Conservation (phyloP, 2,329 filamentous ascomycete genomes). For the Pleurostoma richardsiae region DNA sequence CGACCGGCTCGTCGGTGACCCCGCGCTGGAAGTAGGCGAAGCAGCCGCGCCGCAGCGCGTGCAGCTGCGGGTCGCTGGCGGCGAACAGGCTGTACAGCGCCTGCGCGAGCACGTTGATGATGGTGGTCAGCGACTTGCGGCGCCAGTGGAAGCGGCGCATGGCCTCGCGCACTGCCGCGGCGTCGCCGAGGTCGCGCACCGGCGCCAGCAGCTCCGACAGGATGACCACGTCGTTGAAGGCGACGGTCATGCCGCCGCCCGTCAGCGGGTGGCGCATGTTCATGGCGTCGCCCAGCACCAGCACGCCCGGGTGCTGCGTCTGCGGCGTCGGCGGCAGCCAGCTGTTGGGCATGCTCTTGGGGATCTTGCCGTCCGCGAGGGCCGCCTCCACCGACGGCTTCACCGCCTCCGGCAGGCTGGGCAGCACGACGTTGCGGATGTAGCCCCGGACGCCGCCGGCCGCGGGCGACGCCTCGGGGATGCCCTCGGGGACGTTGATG, state of each 20-base stretch:
- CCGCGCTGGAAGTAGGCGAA: slow-evolving; percentile 85
- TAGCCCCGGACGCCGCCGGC: slow-evolving; percentile 83
- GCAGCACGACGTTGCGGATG: slow-evolving; percentile 70
- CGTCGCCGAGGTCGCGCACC: slow-evolving; percentile 67
- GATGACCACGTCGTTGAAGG: slow-evolving; percentile 84
- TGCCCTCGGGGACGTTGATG: slow-evolving; percentile 77
- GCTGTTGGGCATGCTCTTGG: slow-evolving; percentile 87
- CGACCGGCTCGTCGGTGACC: slow-evolving; percentile 72
- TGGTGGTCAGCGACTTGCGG: slow-evolving; percentile 74
- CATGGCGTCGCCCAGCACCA: slow-evolving; percentile 88
- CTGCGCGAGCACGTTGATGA: slow-evolving; percentile 97
- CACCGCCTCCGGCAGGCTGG: slow-evolving; percentile 66
- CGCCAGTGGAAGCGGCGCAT: slow-evolving; percentile 80
- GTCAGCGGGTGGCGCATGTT: slow-evolving; percentile 99
- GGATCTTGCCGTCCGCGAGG: slow-evolving; percentile 71
- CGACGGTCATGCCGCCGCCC: slow-evolving; percentile 96
- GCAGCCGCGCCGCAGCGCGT: slow-evolving; percentile 80
- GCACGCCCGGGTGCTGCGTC: slow-evolving; percentile 56
- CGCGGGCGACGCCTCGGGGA: slow-evolving; percentile 66
- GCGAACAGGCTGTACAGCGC: slow-evolving; percentile 90
- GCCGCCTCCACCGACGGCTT: slow-evolving; percentile 71
- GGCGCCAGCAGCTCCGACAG: slow-evolving; percentile 65
- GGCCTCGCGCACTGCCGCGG: slow-evolving; percentile 58
- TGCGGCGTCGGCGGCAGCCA: slow-evolving; percentile 76
- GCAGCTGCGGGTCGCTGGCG: slow-evolving; percentile 72